Conservation (phyloP, 2,329 filamentous ascomycete species). For the Diaporthe caulivora region DNA sequence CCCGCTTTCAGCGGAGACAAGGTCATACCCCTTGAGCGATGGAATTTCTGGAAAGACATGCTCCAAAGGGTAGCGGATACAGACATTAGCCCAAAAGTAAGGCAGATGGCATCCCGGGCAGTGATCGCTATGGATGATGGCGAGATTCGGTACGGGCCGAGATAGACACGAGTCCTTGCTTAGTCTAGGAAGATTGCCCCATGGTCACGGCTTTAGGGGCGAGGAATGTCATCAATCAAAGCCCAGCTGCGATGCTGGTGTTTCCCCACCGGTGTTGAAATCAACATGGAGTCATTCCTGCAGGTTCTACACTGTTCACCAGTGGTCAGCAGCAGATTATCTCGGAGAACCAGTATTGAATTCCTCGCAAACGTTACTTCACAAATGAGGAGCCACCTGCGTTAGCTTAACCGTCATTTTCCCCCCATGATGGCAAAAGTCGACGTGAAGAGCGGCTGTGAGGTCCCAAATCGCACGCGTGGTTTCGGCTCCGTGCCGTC, state of each 20-base stretch:
- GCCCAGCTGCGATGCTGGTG: neutral
- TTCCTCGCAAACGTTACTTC: neutral
- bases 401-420: neutral
- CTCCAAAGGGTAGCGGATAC: neutral
- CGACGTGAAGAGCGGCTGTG: neutral
- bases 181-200: neutral
- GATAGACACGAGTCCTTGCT: neutral
- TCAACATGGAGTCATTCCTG: too few species aligned
- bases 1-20: neutral
- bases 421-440: neutral
- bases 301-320: too few species aligned
- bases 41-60: neutral
- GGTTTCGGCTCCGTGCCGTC: slow-evolving; percentile 10
- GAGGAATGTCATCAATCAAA: neutral
- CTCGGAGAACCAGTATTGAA: neutral
- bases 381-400: neutral
- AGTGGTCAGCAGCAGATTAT: neutral
- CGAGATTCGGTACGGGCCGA: neutral
- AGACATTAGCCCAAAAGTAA: neutral
- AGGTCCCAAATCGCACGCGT: too few species aligned
- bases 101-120: neutral
- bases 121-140: neutral
- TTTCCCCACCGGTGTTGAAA: neutral
- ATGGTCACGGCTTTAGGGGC: neutral
- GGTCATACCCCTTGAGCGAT: neutral